Conservation (phyloP, 2,329 filamentous ascomycete genomes). For the Trematosphaeria pertusa region DNA sequence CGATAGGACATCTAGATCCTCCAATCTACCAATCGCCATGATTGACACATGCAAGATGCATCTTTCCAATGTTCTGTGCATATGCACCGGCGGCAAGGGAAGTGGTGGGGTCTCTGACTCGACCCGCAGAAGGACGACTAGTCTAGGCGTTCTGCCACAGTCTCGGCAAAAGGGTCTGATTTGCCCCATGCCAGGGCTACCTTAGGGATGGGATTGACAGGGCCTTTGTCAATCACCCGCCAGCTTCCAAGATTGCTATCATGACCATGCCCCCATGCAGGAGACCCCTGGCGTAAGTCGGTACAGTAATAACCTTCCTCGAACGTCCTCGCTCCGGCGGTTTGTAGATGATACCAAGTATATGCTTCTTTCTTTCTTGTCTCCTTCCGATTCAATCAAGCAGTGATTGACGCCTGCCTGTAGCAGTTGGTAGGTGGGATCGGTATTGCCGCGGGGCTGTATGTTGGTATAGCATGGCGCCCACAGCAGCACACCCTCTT, state of each 20-base stretch:
- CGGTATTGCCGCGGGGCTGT: too few relatives aligned
- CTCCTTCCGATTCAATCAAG: constrained; percentile 11
- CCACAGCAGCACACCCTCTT: too few relatives aligned
- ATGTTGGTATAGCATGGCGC: too few relatives aligned
- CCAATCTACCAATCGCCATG: not conserved
- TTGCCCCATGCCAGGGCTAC: not conserved
- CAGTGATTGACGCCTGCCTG: not conserved
- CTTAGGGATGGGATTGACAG: not conserved
- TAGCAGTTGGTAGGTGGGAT: not conserved
- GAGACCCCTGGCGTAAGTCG: not conserved
- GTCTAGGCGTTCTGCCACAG: not conserved
- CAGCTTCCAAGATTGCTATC: not conserved
- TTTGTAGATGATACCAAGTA: not conserved
- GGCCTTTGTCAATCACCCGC: constrained; percentile 4
- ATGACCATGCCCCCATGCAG: constrained; percentile 2
- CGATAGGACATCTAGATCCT: not conserved
- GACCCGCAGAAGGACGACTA: not conserved
- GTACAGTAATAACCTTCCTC: constrained; percentile 11
- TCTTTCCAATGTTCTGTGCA: not conserved
- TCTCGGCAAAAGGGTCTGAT: not conserved
- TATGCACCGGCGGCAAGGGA: too few relatives aligned
- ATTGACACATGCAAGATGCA: not conserved
- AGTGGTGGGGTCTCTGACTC: not conserved
- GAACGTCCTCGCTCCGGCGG: constrained; percentile 5
- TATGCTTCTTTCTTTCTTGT: constrained; percentile 7